Evolutionary conservation across 305 asterid species (phyloP), one percentile per base, ranked within the genome.

Genomic region (Salvia sclarea): DNA sequence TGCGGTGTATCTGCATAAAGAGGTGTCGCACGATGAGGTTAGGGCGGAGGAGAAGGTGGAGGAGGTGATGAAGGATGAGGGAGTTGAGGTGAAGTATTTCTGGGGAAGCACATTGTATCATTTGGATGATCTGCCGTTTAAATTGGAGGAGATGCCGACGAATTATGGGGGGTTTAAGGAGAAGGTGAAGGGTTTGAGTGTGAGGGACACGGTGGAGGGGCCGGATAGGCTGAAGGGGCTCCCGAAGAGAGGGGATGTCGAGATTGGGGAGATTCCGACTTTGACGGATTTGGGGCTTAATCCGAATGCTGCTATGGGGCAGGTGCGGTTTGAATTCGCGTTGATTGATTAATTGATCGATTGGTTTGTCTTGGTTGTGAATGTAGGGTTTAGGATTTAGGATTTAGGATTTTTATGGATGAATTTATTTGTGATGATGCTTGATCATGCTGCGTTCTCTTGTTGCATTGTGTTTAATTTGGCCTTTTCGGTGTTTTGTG

Each of bases 41-140:
- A 85, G 81, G 70, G 85, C 88, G 8, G 98, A 95, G 86, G 94
- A 88, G 71, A 92, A 85, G 82, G 82, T 95, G 17, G 97, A 91
- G 82, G 76, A 72, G 61, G 83, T 62, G 21, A 76, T 95, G 92
- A 91, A 89, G 79, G 94, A 89, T 47, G 99, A 95, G 75, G 96
- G 98, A 1, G 80, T 95, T 57, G 99, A 91, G 73, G 86, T 91
- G 66, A 91, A 91, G 84, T 88, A 78, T 81, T 86, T 83, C 68
- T 94, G 99, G 99, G 99, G 99, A 71, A 95, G 99, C 78, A 95
- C 99, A 54, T 76, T 95, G 86, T 90, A 88, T 75, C 98, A 95
- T 74, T 44, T 95, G 74, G 99, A 95, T 76, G 99, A 95, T 86
- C 78, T 95, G 83, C 97, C 98, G 10, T 95, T 95, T 72, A 81